Conservation (phyloP, 1,284 basidiomycete genomes). For the Calocybe gambosa region DNA sequence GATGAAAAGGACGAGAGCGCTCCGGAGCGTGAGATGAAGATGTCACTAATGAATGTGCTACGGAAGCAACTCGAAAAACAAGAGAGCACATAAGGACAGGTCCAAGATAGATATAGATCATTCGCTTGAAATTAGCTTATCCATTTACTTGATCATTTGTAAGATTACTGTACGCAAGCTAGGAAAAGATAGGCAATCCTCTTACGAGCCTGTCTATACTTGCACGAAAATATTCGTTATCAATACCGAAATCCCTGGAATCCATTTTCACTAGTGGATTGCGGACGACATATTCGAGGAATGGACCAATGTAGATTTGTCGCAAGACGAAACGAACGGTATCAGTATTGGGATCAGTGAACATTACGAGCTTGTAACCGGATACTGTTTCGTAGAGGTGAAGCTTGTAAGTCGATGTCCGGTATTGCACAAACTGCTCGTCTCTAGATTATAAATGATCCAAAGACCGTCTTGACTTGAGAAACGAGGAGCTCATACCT, state of each 20-base stretch:
- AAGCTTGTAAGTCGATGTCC: slow-evolving; percentile 89
- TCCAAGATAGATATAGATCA: slow-evolving; percentile 6
- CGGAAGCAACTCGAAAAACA: slow-evolving; percentile 55
- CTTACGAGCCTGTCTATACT: slow-evolving; percentile 76
- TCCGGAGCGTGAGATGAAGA: slow-evolving; percentile 77
- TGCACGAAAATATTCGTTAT: slow-evolving; percentile 86
- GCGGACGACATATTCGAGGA: slow-evolving; percentile 88
- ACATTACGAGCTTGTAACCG: slow-evolving; percentile 93
- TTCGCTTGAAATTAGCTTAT: slow-evolving; percentile 10
- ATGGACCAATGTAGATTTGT: slow-evolving; percentile 91
- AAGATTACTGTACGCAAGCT: slow-evolving; percentile 15
- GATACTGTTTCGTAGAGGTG: slow-evolving; percentile 91
- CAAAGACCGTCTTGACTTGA: slow-evolving; percentile 3
- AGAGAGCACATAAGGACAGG: slow-evolving; percentile 13
- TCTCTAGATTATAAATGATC: slow-evolving; percentile 44
- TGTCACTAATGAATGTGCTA: slow-evolving; percentile 73
- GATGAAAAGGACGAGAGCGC: slow-evolving; percentile 55
- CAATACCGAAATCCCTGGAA: slow-evolving; percentile 74
- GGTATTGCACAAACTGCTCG: slow-evolving; percentile 87
- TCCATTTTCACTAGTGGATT: slow-evolving; percentile 87
- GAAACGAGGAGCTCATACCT: slow-evolving; percentile 41
- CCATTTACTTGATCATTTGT: slow-evolving; percentile 7
- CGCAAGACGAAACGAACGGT: slow-evolving; percentile 79
- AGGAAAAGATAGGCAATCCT: slow-evolving; percentile 57
- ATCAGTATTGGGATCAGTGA: slow-evolving; percentile 82